These are phyloP conservation scores for Rasamsonia emersonii DNA, from an alignment of 2,329 filamentous ascomycete species.

Conservation along the genomic window DNA sequence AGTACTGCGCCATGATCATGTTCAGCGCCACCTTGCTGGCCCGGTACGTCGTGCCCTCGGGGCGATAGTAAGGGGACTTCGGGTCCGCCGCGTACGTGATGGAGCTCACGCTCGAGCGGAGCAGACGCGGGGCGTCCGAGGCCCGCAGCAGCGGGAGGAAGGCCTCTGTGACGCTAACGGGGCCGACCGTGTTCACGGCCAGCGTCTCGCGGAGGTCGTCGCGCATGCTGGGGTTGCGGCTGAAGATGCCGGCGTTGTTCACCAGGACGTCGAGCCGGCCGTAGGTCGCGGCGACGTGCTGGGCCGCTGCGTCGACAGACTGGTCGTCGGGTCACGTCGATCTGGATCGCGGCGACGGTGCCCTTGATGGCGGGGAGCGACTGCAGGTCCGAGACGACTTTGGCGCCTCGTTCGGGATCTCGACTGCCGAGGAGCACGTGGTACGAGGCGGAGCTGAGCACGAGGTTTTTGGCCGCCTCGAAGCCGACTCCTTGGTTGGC, in stretches of 20 bases:
- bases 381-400: slow-evolving; percentile 7
- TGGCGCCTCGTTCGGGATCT: slow-evolving; percentile 7
- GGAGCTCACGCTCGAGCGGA: slow-evolving; percentile 30
- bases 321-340: slow-evolving; percentile 45
- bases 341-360: slow-evolving; percentile 15
- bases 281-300: slow-evolving; percentile 48
- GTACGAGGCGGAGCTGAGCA: slow-evolving; percentile 10
- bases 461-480: slow-evolving; percentile 8
- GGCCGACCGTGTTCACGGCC: slow-evolving; percentile 31
- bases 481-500: slow-evolving; percentile 9
- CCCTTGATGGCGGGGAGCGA: slow-evolving; percentile 6
- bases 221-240: neutral
- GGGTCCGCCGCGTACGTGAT: slow-evolving; percentile 21
- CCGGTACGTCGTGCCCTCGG: slow-evolving; percentile 28
- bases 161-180: slow-evolving; percentile 27
- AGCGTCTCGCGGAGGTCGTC: slow-evolving; percentile 27
- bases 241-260: slow-evolving; percentile 17
- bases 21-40: slow-evolving; percentile 38
- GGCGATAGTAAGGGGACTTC: slow-evolving; percentile 15
- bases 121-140: slow-evolving; percentile 23
- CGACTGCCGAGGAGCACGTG: slow-evolving; percentile 15
- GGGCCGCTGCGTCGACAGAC: slow-evolving; percentile 45
- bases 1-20: slow-evolving; percentile 42
- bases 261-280: slow-evolving; percentile 26
- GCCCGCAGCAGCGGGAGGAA: slow-evolving; percentile 26